A percentile compares a stretch with the other conserved stretches of the same genome.
Evolutionary conservation across 495 filamentous ascomycete species (phyloP).

Genomic region (Ascodesmis nigricans): DNA sequence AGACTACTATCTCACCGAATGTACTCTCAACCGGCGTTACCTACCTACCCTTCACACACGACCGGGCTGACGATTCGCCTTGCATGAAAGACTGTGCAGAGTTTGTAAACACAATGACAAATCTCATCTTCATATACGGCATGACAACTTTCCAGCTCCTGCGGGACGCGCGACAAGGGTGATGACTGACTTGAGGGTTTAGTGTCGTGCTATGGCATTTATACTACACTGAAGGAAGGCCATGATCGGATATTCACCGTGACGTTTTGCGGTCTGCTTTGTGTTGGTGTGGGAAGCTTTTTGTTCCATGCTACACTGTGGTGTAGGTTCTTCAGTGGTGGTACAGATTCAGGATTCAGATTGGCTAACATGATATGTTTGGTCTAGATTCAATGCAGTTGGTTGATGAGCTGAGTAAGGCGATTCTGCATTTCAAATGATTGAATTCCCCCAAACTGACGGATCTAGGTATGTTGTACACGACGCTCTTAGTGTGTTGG

Average conservation of each 20-base stretch:
- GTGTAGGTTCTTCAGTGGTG: conserved; percentile 33
- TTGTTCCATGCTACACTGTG: conserved; percentile 65
- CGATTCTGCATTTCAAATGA: too few species aligned
- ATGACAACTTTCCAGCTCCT: too few species aligned
- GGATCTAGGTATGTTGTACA: too few species aligned
- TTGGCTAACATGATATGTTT: not conserved
- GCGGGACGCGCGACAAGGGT: too few species aligned
- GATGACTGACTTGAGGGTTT: too few species aligned
- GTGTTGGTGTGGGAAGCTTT: conserved; percentile 65
- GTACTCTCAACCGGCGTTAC: too few species aligned
- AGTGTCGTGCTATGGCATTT: too few species aligned
- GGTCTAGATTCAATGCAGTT: conserved; percentile 80
- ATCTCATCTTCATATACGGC: conserved; percentile 53
- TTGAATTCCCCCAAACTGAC: too few species aligned
- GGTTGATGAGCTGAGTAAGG: conserved; percentile 91
- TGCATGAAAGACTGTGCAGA: conserved; percentile 30
- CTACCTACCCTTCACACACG: too few species aligned
- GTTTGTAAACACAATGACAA: conserved; percentile 56
- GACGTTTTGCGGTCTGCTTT: conserved; percentile 47
- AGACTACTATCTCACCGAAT: conserved; percentile 19
- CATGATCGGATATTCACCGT: conserved; percentile 56
- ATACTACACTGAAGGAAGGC: conserved; percentile 41
- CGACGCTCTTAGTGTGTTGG: too few species aligned
- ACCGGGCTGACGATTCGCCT: too few species aligned
- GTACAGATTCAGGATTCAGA: too few species aligned